Percentiles rank a stretch among this genome's conserved stretches.
phyloP scores from a whole-genome alignment of 805 yeast species.

The Candida boleticola region DNA sequence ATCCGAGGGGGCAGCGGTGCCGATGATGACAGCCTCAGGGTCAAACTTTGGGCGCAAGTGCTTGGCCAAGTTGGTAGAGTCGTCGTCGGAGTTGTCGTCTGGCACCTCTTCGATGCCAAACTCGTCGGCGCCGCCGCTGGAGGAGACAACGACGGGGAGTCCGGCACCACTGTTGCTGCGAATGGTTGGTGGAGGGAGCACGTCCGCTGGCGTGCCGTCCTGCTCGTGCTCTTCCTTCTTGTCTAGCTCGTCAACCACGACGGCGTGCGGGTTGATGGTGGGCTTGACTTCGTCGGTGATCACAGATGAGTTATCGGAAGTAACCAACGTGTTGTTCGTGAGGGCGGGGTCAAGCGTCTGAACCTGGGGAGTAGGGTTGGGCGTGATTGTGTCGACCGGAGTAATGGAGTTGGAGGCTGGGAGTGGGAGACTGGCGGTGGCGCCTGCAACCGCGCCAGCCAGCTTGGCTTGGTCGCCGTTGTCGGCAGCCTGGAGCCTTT shows the following conservation, averaged over 20 bases:
- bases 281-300: slow-evolving; percentile 6
- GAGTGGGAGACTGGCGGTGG: slow-evolving; percentile 2
- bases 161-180: slow-evolving; percentile 2
- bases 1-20: slow-evolving; percentile 4
- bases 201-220: neutral
- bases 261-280: slow-evolving; percentile 20
- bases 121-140: slow-evolving; percentile 15
- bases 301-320: neutral
- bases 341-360: neutral
- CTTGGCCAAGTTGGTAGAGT: slow-evolving; percentile 20
- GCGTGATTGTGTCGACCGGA: neutral
- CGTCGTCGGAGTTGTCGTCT: slow-evolving; percentile 18
- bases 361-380: neutral
- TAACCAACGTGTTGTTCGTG: neutral
- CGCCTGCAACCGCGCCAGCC: neutral
- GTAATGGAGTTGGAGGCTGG: neutral
- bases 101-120: slow-evolving; percentile 24
- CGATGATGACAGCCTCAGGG: slow-evolving; percentile 26
- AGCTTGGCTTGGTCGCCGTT: neutral
- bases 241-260: slow-evolving; percentile 26
- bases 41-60: slow-evolving; percentile 33
- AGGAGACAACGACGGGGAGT: slow-evolving; percentile 7
- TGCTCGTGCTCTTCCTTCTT: slow-evolving; percentile 8
- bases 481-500: slow-evolving; percentile 3
- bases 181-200: neutral